Evolutionary conservation across 2,329 filamentous ascomycete genomes (phyloP).

Genomic region (Xylaria sp.): DNA sequence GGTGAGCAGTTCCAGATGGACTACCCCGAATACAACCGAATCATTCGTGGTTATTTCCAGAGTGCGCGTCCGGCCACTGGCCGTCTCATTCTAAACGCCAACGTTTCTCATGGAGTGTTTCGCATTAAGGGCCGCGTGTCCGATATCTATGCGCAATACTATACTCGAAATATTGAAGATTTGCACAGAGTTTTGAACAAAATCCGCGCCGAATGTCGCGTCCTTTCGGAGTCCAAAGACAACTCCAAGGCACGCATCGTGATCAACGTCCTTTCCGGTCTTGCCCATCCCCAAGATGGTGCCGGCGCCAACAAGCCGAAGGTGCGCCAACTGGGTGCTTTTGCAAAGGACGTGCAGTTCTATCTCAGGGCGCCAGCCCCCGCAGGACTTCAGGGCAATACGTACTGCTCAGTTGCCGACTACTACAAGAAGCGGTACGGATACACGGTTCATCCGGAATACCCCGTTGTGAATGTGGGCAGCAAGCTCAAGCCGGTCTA

Average conservation of each 20-base stretch:
- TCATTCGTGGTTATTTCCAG: slow-evolving; percentile 53
- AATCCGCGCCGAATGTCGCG: slow-evolving; percentile 20
- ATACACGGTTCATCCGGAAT: slow-evolving; percentile 31
- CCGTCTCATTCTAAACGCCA: slow-evolving; percentile 49
- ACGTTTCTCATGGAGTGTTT: slow-evolving; percentile 53
- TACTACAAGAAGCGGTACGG: slow-evolving; percentile 39
- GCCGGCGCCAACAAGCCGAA: slow-evolving; percentile 27
- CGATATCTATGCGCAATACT: slow-evolving; percentile 4
- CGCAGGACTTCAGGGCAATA: slow-evolving; percentile 25
- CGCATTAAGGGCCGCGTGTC: slow-evolving; percentile 36
- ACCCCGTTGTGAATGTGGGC: slow-evolving; percentile 65
- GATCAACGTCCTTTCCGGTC: slow-evolving; percentile 24
- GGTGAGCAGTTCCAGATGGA: slow-evolving; percentile 29
- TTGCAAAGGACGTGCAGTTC: slow-evolving; percentile 32
- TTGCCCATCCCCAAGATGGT: slow-evolving; percentile 31
- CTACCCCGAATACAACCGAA: slow-evolving; percentile 32
- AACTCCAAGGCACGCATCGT: slow-evolving; percentile 14
- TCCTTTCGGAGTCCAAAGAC: slow-evolving; percentile 22
- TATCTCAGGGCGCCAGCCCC: slow-evolving; percentile 26
- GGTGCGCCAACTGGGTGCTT: slow-evolving; percentile 24
- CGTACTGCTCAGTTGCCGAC: slow-evolving; percentile 36
- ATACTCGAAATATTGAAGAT: neutral
- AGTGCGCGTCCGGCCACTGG: slow-evolving; percentile 50
- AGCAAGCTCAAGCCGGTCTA: slow-evolving; percentile 52
- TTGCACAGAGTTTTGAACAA: slow-evolving; percentile 19